phyloP scores from a whole-genome alignment of 2,329 filamentous ascomycete species.

The Alternaria solani region DNA sequence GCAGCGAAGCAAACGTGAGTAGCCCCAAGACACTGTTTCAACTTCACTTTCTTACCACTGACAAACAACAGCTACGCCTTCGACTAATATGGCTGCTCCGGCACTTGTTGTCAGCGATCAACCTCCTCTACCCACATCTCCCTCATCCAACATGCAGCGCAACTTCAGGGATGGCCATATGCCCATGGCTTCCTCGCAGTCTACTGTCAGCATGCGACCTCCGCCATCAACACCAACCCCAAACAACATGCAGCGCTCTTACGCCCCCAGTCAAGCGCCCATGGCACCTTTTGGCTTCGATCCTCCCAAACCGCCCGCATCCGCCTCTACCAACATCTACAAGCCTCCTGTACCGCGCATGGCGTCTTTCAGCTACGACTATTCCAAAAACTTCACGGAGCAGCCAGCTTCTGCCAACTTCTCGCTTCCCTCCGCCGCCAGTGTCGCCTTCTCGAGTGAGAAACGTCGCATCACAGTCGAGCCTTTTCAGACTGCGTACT shows the following conservation, averaged over 20 bases:
- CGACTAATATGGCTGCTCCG: not conserved
- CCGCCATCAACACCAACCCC: not conserved
- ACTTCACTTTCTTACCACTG: constrained; percentile 65
- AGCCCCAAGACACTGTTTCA: constrained; percentile 75
- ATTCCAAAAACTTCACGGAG: not conserved
- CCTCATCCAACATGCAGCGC: not conserved
- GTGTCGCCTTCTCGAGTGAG: not conserved
- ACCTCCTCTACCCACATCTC: not conserved
- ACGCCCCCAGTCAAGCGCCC: not conserved
- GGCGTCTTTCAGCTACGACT: constrained; percentile 36
- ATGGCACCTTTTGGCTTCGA: constrained; percentile 43
- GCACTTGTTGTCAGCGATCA: not conserved
- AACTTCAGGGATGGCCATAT: not conserved
- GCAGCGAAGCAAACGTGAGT: constrained; percentile 73
- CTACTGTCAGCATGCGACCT: not conserved
- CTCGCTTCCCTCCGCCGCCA: not conserved
- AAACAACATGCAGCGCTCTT: not conserved
- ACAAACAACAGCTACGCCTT: not conserved
- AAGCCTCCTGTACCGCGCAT: not conserved
- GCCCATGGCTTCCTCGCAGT: not conserved
- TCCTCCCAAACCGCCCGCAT: constrained; percentile 57
- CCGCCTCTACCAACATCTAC: constrained; percentile 49
- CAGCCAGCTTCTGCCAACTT: constrained; percentile 55
- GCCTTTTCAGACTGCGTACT: constrained; percentile 58
- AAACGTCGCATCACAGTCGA: constrained; percentile 15